A percentile compares a stretch with the other conserved stretches of the same genome.
Conservation (phyloP, 352 stramenopile species). For the Phytophthora pini region DNA sequence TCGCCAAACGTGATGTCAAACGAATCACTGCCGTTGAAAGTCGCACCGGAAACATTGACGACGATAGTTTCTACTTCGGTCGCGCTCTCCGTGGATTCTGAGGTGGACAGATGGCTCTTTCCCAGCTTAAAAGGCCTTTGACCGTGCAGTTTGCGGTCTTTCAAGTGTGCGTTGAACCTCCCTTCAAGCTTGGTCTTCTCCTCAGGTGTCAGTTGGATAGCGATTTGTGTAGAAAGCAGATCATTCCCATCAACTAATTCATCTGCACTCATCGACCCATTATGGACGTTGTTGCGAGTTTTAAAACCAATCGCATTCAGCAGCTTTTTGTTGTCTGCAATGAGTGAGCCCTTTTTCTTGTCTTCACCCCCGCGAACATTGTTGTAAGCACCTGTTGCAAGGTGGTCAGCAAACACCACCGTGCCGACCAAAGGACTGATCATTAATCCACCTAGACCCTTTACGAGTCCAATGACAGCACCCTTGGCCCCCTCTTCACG, state of each 20-base stretch:
- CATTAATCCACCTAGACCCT: slow-evolving; percentile 59
- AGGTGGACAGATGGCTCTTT: slow-evolving; percentile 8
- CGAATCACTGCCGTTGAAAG: slow-evolving; percentile 40
- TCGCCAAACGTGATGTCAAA: slow-evolving; percentile 44
- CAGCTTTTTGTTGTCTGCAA: slow-evolving; percentile 54
- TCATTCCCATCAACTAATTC: slow-evolving; percentile 45
- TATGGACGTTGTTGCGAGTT: slow-evolving; percentile 51
- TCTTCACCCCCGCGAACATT: slow-evolving; percentile 46
- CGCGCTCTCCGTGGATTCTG: slow-evolving; percentile 7
- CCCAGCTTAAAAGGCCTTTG: slow-evolving; percentile 26
- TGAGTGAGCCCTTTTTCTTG: slow-evolving; percentile 54
- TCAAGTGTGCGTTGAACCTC: slow-evolving; percentile 50
- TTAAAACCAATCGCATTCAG: slow-evolving; percentile 48
- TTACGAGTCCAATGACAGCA: slow-evolving; percentile 64
- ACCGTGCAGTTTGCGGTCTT: slow-evolving; percentile 36
- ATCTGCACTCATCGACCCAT: slow-evolving; percentile 55
- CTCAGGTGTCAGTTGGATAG: slow-evolving; percentile 46
- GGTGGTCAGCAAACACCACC: slow-evolving; percentile 67
- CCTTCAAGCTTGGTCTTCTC: slow-evolving; percentile 48
- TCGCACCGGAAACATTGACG: slow-evolving; percentile 31
- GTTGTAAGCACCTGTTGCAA: slow-evolving; percentile 74
- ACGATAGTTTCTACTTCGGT: slow-evolving; percentile 12
- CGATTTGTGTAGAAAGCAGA: slow-evolving; percentile 39
- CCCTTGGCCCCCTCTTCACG: slow-evolving; percentile 61
- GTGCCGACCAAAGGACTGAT: slow-evolving; percentile 64